Conservation (phyloP, 2,329 filamentous ascomycete genomes). For the Ramularia collo-cygni region DNA sequence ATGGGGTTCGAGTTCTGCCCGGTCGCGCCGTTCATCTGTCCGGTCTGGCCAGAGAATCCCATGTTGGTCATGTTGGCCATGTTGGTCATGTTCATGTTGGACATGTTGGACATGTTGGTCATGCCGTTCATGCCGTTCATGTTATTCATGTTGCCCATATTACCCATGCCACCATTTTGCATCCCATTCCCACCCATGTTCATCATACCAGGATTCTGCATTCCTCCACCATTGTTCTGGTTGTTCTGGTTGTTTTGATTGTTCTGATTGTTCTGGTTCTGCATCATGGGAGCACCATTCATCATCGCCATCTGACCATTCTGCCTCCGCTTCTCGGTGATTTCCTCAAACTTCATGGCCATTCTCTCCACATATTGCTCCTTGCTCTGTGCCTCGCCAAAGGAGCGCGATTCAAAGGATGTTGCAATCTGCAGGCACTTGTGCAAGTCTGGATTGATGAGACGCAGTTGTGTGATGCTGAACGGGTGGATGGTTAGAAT, state of each 20-base stretch:
- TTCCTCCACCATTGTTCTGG: slow-evolving; percentile 3
- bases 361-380: slow-evolving; percentile 24
- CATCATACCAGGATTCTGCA: slow-evolving; percentile 9
- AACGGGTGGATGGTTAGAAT: neutral
- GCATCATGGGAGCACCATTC: slow-evolving; percentile 4
- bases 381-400: slow-evolving; percentile 20
- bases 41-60: slow-evolving; percentile 14
- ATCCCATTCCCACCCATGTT: slow-evolving; percentile 7
- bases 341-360: slow-evolving; percentile 23
- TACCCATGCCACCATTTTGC: no score
- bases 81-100: slow-evolving; percentile 20
- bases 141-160: slow-evolving; percentile 19
- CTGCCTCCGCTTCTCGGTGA: slow-evolving; percentile 15
- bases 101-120: slow-evolving; percentile 22
- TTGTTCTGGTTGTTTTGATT: slow-evolving; percentile 29
- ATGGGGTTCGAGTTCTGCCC: slow-evolving; percentile 19
- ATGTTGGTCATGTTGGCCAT: slow-evolving; percentile 14
- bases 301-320: slow-evolving; percentile 7
- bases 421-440: slow-evolving; percentile 23
- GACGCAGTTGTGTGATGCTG: slow-evolving; percentile 19
- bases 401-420: slow-evolving; percentile 22
- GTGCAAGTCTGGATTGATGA: slow-evolving; percentile 15
- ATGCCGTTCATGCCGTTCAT: slow-evolving; percentile 17
- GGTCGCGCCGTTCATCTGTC: neutral
- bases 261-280: slow-evolving; percentile 11